Conservation (phyloP, 345 rosid genomes). For the Fremontodendron californicum region DNA sequence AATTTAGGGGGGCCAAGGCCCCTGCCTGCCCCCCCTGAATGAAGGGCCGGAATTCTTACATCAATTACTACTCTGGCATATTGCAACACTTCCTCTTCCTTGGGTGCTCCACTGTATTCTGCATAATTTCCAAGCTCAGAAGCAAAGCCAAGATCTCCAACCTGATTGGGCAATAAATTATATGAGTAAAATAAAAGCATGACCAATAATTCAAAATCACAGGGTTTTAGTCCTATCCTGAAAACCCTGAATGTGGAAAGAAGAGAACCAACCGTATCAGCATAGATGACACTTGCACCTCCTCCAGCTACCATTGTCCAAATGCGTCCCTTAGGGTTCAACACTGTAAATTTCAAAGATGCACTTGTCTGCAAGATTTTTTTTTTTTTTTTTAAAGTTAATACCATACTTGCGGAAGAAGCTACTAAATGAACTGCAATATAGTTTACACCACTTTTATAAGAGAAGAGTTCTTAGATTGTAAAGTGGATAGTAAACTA, state of each 20-base stretch:
- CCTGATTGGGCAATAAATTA: constrained; percentile 35
- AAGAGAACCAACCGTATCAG: constrained; percentile 61
- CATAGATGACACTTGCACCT: constrained; percentile 98
- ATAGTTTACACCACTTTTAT: background rate
- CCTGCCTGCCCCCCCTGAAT: no score
- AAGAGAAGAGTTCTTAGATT: background rate
- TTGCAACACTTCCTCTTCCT: constrained; percentile 94
- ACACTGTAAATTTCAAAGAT: constrained; percentile 87
- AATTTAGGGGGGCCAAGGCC: no score
- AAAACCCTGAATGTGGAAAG: background rate
- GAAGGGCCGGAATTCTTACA: constrained; percentile 34
- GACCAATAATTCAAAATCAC: background rate
- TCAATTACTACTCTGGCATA: constrained; percentile 96
- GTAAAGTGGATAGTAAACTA: background rate
- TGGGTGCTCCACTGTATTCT: constrained; percentile 97
- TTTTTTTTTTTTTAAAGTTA: background rate
- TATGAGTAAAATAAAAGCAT: background rate
- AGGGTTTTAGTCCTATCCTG: background rate
- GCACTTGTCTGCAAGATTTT: constrained; percentile 72
- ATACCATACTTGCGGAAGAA: background rate
- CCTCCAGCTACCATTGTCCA: constrained; percentile 99
- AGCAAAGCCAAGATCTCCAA: constrained; percentile 94
- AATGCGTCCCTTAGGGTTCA: constrained; percentile 90
- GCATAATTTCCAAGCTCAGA: constrained; percentile 91
- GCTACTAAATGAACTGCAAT: background rate